Evolutionary conservation across 1,284 basidiomycete genomes (phyloP).

Genomic region (Psilocybe mexicana): DNA sequence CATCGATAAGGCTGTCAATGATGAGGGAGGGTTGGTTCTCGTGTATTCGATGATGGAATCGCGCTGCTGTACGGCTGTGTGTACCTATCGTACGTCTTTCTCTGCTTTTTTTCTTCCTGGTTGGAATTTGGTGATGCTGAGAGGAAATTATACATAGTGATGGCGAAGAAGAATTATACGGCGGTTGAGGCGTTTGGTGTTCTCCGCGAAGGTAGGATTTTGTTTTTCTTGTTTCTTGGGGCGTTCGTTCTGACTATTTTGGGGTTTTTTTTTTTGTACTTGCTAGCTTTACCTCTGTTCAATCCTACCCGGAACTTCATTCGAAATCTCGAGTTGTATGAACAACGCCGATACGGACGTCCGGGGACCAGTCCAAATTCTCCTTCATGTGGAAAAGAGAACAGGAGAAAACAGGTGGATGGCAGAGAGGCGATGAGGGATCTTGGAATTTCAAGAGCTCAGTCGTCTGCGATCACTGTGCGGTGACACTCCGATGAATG

Average conservation of each 20-base stretch:
- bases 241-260: background rate
- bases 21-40: conserved; percentile 48
- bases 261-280: background rate
- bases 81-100: conserved; percentile 57
- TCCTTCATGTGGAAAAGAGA: background rate
- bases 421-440: too few relatives aligned
- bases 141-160: conserved; percentile 31
- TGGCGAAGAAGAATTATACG: conserved; percentile 34
- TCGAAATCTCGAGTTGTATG: conserved; percentile 48
- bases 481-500: too few relatives aligned
- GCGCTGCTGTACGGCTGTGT: conserved; percentile 57
- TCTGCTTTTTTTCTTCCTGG: background rate
- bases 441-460: background rate
- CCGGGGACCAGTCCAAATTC: conserved; percentile 12
- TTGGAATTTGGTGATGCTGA: background rate
- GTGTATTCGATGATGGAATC: conserved; percentile 63
- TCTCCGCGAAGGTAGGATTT: conserved; percentile 43
- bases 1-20: conserved; percentile 39
- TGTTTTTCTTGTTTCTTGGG: background rate
- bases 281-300: conserved; percentile 55
- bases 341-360: conserved; percentile 44
- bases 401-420: background rate
- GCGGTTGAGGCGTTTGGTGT: conserved; percentile 36
- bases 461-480: too few relatives aligned
- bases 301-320: conserved; percentile 50